A percentile compares a stretch with the other conserved stretches of the same genome.
Evolutionary conservation across 2,329 filamentous ascomycete genomes (phyloP).

Genomic region (Stagonosporopsis rhizophila): DNA sequence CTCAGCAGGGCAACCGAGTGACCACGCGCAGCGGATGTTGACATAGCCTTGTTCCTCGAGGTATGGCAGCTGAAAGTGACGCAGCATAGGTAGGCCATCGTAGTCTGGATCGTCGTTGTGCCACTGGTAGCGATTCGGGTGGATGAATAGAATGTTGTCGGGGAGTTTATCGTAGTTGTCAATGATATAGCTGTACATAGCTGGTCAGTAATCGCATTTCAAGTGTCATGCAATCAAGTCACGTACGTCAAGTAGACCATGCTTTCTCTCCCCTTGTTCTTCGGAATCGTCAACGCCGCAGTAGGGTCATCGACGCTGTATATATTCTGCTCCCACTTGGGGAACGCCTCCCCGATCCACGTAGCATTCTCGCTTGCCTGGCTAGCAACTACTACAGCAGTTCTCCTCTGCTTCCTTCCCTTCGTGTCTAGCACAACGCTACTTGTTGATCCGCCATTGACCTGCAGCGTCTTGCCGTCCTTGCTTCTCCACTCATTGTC

Average conservation of each 20-base stretch:
- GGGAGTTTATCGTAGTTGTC: constrained; percentile 51
- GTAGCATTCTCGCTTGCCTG: constrained; percentile 48
- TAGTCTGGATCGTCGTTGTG: constrained; percentile 62
- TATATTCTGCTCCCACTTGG: constrained; percentile 50
- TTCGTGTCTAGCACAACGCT: background rate
- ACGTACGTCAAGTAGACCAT: constrained; percentile 59
- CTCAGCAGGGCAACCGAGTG: constrained; percentile 59
- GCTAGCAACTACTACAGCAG: constrained; percentile 50
- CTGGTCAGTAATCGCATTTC: background rate
- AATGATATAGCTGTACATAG: constrained; percentile 46
- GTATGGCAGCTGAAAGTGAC: constrained; percentile 57
- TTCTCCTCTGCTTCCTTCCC: constrained; percentile 25
- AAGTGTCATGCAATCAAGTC: background rate
- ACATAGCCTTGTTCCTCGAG: constrained; percentile 60
- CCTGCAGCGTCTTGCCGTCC: constrained; percentile 24
- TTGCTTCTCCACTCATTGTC: constrained; percentile 6
- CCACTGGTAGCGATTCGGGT: constrained; percentile 55
- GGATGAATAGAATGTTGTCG: constrained; percentile 52
- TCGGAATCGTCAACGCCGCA: constrained; percentile 52
- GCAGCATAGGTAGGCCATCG: constrained; percentile 58
- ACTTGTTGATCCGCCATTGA: constrained; percentile 12
- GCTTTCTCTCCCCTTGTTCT: constrained; percentile 58
- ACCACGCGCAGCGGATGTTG: constrained; percentile 62
- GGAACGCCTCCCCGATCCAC: constrained; percentile 51
- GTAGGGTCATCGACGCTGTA: constrained; percentile 53